phyloP scores from a whole-genome alignment of 352 stramenopile genomes.

The Phytopythium cucurbitacearum region DNA sequence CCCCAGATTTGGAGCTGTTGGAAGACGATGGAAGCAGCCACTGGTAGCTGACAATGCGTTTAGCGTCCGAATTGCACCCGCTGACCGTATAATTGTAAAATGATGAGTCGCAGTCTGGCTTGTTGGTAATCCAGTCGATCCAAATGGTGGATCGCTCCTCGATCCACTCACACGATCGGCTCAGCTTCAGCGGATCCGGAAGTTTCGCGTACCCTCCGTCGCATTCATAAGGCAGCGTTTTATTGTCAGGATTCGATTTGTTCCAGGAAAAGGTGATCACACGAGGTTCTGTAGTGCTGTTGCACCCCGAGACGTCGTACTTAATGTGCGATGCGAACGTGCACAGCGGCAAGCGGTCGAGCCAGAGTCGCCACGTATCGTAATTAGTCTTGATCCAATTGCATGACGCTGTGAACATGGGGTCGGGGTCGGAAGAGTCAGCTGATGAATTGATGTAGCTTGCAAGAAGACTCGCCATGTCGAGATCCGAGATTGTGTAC shows the following conservation, averaged over 20 bases:
- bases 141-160: constrained; percentile 14
- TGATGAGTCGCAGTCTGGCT: constrained; percentile 28
- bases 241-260: constrained; percentile 28
- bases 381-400: constrained; percentile 54
- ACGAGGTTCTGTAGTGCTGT: constrained; percentile 8
- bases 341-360: constrained; percentile 31
- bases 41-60: constrained; percentile 23
- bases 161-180: constrained; percentile 45
- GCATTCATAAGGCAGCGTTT: constrained; percentile 29
- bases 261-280: constrained; percentile 37
- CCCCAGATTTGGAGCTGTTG: constrained; percentile 12
- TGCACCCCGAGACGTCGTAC: constrained; percentile 22
- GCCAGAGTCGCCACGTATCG: constrained; percentile 37
- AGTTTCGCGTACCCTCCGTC: constrained; percentile 25
- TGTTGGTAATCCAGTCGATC: constrained; percentile 25
- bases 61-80: constrained; percentile 18
- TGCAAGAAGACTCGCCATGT: constrained; percentile 35
- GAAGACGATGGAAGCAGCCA: constrained; percentile 28
- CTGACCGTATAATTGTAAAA: constrained; percentile 41
- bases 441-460: constrained; percentile 11
- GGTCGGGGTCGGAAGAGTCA: constrained; percentile 13
- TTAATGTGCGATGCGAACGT: constrained; percentile 24
- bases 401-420: constrained; percentile 36
- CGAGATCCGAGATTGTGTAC: constrained; percentile 22
- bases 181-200: constrained; percentile 24